Percentiles rank a stretch among this genome's conserved stretches.
Evolutionary conservation across 768 basidiomycete genomes (phyloP).

Genomic region (Pleurotus platypus): DNA sequence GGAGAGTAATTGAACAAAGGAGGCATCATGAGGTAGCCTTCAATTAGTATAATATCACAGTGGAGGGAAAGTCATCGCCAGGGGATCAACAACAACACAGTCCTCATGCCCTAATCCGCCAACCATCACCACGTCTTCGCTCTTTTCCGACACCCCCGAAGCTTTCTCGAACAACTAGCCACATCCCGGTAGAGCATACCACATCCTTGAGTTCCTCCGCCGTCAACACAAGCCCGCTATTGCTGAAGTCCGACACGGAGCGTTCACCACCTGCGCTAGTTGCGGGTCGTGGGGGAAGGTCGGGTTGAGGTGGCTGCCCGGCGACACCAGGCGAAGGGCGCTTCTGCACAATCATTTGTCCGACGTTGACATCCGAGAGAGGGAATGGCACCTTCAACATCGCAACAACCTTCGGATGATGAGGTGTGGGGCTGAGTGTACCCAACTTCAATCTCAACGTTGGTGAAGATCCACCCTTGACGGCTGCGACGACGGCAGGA

Average conservation of each 20-base stretch:
- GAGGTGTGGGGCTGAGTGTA: slow-evolving; percentile 86
- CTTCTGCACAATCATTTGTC: slow-evolving; percentile 49
- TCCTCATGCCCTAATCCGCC: slow-evolving; percentile 55
- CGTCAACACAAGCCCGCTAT: slow-evolving; percentile 55
- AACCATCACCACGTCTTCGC: slow-evolving; percentile 73
- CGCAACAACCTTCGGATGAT: slow-evolving; percentile 93
- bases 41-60: too few species aligned
- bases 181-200: slow-evolving; percentile 82
- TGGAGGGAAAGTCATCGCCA: too few species aligned
- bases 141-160: slow-evolving; percentile 87
- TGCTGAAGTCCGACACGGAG: background rate
- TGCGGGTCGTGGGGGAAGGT: background rate
- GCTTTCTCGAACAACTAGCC: slow-evolving; percentile 90
- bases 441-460: slow-evolving; percentile 39
- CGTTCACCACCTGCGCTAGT: background rate
- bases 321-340: slow-evolving; percentile 36
- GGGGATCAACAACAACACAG: too few species aligned
- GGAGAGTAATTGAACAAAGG: too few species aligned
- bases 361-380: slow-evolving; percentile 77
- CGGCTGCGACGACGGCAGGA: background rate
- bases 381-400: slow-evolving; percentile 91
- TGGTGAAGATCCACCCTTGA: background rate
- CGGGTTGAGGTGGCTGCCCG: slow-evolving; percentile 20
- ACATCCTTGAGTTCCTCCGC: slow-evolving; percentile 95
- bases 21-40: too few species aligned